Conservation (phyloP, 1,284 basidiomycete genomes). For the Schizophyllum commune region DNA sequence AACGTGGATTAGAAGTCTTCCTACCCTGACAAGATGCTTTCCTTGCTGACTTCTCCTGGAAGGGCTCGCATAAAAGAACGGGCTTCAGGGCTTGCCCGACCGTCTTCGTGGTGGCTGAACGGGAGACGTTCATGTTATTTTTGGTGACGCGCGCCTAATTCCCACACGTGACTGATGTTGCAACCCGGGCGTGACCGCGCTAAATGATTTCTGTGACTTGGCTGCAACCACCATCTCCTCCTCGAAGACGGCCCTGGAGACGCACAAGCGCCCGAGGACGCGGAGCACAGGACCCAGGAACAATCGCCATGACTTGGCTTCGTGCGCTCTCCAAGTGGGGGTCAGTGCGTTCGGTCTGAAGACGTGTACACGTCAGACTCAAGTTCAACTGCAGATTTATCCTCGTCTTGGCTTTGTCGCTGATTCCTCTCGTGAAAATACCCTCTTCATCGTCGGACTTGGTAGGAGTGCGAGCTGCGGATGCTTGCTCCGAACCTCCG, state of each 20-base stretch:
- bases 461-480: neutral
- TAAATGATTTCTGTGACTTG: neutral
- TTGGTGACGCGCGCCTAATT: too few relatives aligned
- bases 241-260: too few relatives aligned
- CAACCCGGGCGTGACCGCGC: too few relatives aligned
- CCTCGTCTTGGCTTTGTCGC: neutral
- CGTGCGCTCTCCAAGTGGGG: neutral
- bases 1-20: neutral
- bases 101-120: too few relatives aligned
- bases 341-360: neutral
- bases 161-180: too few relatives aligned
- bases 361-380: neutral
- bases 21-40: too few relatives aligned
- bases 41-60: neutral
- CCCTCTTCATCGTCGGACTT: neutral
- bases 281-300: neutral
- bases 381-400: neutral
- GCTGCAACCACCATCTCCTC: neutral
- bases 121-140: too few relatives aligned
- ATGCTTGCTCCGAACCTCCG: conserved; percentile 26
- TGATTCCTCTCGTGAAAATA: neutral
- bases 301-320: neutral
- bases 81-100: too few relatives aligned
- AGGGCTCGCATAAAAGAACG: neutral
- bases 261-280: neutral